Evolutionary conservation across 345 rosid species (phyloP), one percentile per base, ranked within the genome.

Genomic region (Lepidium aucheri): DNA sequence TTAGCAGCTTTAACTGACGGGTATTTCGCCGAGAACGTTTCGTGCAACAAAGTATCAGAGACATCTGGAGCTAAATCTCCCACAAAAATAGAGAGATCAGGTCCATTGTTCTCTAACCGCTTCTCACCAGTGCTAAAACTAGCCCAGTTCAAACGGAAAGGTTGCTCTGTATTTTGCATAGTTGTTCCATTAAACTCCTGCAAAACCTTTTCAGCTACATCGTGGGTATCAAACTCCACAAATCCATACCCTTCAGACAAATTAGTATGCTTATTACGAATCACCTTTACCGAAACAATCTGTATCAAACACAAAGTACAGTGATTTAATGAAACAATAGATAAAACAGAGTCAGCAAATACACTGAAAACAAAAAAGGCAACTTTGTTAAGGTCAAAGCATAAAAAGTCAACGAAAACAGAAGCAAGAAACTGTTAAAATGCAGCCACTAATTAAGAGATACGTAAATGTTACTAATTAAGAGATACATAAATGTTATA

Each of bases 61-160:
- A 90, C 97, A 79, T 94, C 97, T 3, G 95, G 89, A 47, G 97
- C 95, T 78, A 94, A 83, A 66, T 90, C 96, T 30, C 99, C 99
- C 20, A 94, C 99, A 75, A 90, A 94, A 38, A 94, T 94, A 42
- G 97, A 94, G 79, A 86, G 87, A 73, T 90, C 96, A 44, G 97
- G 84, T 57, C 85, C 89, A 30, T 46, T 63, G 63, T 80, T 94
- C 61, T 94, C 99, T 33, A 89, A 77, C 55, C 89, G 84, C 89
- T 90, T 90, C 67, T 94, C 97, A 22, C 89, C 89, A 4, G 82
- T 76, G 76, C 91, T 86, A 77, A 94, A 94, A 70, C 96, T 84
- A 42, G 99, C 99, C 99, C 99, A 94, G 75, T 94, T 90, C 53
- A 94, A 82, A 76, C 92, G 97, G 69, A 86, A 94, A n/a, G 89